These are phyloP conservation scores for Pseudotsuga menziesii DNA, from an alignment of 75 land plant species.

Conservation along the genomic window DNA sequence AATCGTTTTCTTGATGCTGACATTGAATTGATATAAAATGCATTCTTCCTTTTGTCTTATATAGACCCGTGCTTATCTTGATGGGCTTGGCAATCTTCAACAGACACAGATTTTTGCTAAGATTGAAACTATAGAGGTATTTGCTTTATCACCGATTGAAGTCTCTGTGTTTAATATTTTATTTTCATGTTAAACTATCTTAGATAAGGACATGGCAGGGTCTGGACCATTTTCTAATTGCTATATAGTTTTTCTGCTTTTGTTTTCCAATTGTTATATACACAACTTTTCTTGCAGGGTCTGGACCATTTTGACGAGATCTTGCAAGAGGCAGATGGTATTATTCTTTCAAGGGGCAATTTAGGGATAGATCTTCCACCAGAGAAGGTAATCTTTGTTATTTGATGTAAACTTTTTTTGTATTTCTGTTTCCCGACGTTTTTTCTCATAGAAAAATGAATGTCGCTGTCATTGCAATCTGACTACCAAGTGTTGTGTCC, in stretches of 20 bases:
- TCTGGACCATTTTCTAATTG: slow-evolving; percentile 67
- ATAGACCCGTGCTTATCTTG: slow-evolving; percentile 65
- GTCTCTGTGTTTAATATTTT: background rate
- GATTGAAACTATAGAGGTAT: slow-evolving; percentile 88
- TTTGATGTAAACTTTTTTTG: background rate
- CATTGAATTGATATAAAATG: background rate
- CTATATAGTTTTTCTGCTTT: too few species aligned
- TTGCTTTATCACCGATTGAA: background rate
- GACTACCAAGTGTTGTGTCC: background rate
- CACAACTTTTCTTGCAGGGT: slow-evolving; percentile 34
- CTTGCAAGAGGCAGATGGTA: slow-evolving; percentile 88
- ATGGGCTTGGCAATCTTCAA: slow-evolving; percentile 58
- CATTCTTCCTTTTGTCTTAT: slow-evolving; percentile 1
- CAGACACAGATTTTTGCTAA: slow-evolving; percentile 95
- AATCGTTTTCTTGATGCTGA: too few species aligned
- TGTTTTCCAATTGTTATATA: too few species aligned
- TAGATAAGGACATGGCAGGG: slow-evolving; percentile 33
- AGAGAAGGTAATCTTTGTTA: slow-evolving; percentile 58
- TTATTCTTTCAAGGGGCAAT: slow-evolving; percentile 90
- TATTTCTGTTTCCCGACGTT: background rate
- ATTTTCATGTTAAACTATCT: background rate
- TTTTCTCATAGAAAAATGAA: background rate
- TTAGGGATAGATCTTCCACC: slow-evolving; percentile 93
- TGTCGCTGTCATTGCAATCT: background rate
- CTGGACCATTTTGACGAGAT: slow-evolving; percentile 86